Conservation (phyloP, 2,329 filamentous ascomycete species). For the Neonectria ditissima region DNA sequence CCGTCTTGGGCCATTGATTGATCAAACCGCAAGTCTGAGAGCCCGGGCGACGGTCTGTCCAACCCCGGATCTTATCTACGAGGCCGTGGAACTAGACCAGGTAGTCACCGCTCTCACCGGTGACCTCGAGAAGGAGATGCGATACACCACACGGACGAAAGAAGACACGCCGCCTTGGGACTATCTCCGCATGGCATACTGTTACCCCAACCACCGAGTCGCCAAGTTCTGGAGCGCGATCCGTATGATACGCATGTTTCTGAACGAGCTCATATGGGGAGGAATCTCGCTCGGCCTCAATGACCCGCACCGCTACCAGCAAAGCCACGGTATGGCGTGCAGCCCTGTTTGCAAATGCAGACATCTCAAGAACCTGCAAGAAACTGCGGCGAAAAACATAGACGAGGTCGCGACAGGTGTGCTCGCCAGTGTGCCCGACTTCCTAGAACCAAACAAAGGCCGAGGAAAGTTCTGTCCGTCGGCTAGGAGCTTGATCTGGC, state of each 20-base stretch:
- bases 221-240: constrained; percentile 44
- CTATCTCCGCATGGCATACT: constrained; percentile 30
- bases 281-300: neutral
- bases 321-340: neutral
- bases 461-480: constrained; percentile 34
- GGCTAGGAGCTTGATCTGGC: constrained; percentile 41
- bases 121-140: neutral
- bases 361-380: constrained; percentile 14
- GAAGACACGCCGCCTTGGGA: constrained; percentile 26
- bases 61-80: constrained; percentile 23
- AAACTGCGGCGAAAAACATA: constrained; percentile 30
- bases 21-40: constrained; percentile 35
- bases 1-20: constrained; percentile 30
- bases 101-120: constrained; percentile 23
- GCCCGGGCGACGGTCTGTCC: constrained; percentile 5
- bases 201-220: constrained; percentile 35
- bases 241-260: constrained; percentile 42
- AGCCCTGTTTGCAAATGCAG: neutral
- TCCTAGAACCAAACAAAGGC: constrained; percentile 21
- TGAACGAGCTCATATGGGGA: constrained; percentile 33
- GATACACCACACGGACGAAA: constrained; percentile 10
- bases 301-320: neutral
- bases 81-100: constrained; percentile 37
- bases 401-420: constrained; percentile 33
- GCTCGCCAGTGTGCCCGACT: constrained; percentile 37